Conservation (phyloP, 2,329 filamentous ascomycete species). For the Exophiala sp. region DNA sequence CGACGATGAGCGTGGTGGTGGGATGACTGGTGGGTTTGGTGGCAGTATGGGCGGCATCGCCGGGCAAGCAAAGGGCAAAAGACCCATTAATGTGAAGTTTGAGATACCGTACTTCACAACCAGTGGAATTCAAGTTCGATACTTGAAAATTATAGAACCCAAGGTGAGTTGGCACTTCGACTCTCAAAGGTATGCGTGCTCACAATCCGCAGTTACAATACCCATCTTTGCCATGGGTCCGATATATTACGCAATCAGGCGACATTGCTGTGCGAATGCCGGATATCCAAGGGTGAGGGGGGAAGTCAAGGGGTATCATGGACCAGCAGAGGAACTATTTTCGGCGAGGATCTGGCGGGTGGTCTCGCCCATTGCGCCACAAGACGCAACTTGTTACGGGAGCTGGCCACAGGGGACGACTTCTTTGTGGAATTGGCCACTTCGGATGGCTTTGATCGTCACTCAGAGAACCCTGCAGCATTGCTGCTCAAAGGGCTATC, state of each 20-base stretch:
- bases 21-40: slow-evolving; percentile 96
- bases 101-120: slow-evolving; percentile 99
- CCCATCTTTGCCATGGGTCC: slow-evolving; percentile 91
- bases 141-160: slow-evolving; percentile 97
- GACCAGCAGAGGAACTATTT: background rate
- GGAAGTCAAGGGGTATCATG: background rate
- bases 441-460: no score
- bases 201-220: slow-evolving; percentile 72
- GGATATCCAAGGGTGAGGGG: slow-evolving; percentile 60
- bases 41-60: slow-evolving; percentile 91
- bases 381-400: no score
- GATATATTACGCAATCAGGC: slow-evolving; percentile 96
- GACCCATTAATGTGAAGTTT: slow-evolving; percentile 98
- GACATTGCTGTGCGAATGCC: slow-evolving; percentile 93
- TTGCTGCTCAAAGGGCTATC: no score
- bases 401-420: no score
- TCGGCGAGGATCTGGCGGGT: no score
- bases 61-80: slow-evolving; percentile 75
- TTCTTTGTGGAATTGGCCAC: no score
- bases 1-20: slow-evolving; percentile 89
- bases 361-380: no score
- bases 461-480: no score
- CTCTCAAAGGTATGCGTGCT: slow-evolving; percentile 1
- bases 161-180: slow-evolving; percentile 60
- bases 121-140: slow-evolving; percentile 94